These are phyloP conservation scores for Xylaria telfairii DNA, from an alignment of 495 filamentous ascomycete genomes.

Conservation along the genomic window DNA sequence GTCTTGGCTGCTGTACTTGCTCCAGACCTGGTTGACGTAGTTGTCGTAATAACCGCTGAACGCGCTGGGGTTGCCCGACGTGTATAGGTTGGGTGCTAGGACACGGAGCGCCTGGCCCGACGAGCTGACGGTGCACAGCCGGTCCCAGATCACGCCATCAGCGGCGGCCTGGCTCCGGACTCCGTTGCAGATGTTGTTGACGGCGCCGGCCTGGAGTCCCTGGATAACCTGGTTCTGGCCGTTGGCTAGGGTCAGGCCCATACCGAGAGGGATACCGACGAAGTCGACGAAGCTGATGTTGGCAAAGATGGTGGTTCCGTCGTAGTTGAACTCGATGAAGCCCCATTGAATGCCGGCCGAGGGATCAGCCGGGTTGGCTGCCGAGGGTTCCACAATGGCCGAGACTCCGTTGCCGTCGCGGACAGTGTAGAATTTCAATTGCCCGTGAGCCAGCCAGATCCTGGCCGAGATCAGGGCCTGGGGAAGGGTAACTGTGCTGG, in stretches of 20 bases:
- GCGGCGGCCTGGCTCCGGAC: constrained; percentile 38
- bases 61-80: constrained; percentile 34
- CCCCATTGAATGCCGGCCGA: constrained; percentile 52
- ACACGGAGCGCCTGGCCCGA: constrained; percentile 47
- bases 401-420: constrained; percentile 33
- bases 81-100: constrained; percentile 45
- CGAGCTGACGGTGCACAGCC: constrained; percentile 41
- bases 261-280: constrained; percentile 50
- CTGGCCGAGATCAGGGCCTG: constrained; percentile 47
- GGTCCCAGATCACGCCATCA: constrained; percentile 49
- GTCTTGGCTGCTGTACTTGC: constrained; percentile 41
- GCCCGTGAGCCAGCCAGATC: constrained; percentile 51
- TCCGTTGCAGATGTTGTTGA: constrained; percentile 45
- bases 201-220: constrained; percentile 42
- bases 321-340: constrained; percentile 53
- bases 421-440: constrained; percentile 51
- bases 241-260: constrained; percentile 42
- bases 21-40: constrained; percentile 52
- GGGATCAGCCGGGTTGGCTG: constrained; percentile 50
- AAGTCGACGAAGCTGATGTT: constrained; percentile 58
- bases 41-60: constrained; percentile 45
- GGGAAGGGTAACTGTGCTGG: constrained; percentile 47
- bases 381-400: constrained; percentile 48
- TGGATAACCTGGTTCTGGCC: constrained; percentile 42
- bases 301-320: constrained; percentile 46